Evolutionary conservation across 352 stramenopile species (phyloP).

Genomic region (Phytopythium oedochilum): DNA sequence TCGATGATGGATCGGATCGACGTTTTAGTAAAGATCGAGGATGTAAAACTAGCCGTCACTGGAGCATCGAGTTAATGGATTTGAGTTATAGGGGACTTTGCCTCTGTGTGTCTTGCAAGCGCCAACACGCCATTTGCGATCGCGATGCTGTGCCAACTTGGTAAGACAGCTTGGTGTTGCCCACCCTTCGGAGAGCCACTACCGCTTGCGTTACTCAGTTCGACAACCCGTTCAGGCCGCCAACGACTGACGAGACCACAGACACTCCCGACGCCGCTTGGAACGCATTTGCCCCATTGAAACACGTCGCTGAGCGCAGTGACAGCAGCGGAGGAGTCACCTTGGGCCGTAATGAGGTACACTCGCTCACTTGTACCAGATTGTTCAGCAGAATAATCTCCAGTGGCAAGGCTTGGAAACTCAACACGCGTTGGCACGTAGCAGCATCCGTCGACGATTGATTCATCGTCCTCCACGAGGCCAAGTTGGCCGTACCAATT

Average conservation of each 20-base stretch:
- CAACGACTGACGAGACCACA: slow-evolving; percentile 24
- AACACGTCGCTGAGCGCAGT: slow-evolving; percentile 20
- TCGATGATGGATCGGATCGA: no score
- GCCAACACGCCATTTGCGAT: slow-evolving; percentile 43
- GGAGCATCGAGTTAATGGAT: neutral
- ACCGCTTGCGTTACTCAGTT: neutral
- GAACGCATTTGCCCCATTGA: slow-evolving; percentile 31
- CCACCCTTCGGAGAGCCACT: neutral
- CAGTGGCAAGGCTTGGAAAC: neutral
- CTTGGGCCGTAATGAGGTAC: slow-evolving; percentile 30
- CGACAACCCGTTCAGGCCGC: slow-evolving; percentile 16
- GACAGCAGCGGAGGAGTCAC: slow-evolving; percentile 21
- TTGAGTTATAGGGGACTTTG: neutral
- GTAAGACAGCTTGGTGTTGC: neutral
- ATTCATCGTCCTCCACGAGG: slow-evolving; percentile 17
- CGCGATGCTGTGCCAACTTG: slow-evolving; percentile 34
- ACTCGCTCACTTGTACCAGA: neutral
- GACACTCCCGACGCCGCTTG: slow-evolving; percentile 22
- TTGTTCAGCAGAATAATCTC: neutral
- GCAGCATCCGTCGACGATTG: slow-evolving; percentile 9
- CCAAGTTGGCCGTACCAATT: slow-evolving; percentile 74
- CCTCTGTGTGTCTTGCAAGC: slow-evolving; percentile 17
- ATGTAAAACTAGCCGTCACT: no score
- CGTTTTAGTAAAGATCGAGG: no score
- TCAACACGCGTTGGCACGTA: neutral